Percentiles rank a stretch among this genome's conserved stretches.
Evolutionary conservation across 1,139 yeast species (phyloP).

Genomic region (Hyphopichia pseudoburtonii): DNA sequence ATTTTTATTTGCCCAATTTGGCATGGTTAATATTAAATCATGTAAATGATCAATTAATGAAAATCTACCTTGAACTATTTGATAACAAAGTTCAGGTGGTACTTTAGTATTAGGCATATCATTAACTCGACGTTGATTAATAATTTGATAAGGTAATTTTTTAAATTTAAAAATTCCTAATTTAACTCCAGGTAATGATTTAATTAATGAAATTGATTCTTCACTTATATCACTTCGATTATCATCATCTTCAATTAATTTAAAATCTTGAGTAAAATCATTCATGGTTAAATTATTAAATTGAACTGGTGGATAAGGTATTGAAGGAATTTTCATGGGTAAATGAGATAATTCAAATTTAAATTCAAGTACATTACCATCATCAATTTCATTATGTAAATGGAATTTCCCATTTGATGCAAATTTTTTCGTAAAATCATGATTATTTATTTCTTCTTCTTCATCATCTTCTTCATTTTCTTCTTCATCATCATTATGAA

Average conservation of each 20-base stretch:
- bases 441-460: background rate
- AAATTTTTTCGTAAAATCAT: background rate
- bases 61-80: slow-evolving; percentile 12
- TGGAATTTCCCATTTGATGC: too few species aligned
- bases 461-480: background rate
- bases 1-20: background rate
- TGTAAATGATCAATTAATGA: slow-evolving; percentile 13
- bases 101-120: slow-evolving; percentile 2
- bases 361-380: slow-evolving; percentile 16
- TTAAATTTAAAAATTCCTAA: background rate
- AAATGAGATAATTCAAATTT: slow-evolving; percentile 24
- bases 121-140: background rate
- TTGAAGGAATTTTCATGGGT: slow-evolving; percentile 23
- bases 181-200: background rate
- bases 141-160: background rate
- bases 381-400: background rate
- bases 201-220: background rate
- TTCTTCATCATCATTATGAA: background rate
- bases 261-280: slow-evolving; percentile 20
- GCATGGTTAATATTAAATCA: slow-evolving; percentile 4
- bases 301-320: slow-evolving; percentile 25
- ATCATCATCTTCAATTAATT: slow-evolving; percentile 10
- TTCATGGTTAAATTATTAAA: slow-evolving; percentile 19
- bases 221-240: background rate
- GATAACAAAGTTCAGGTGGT: slow-evolving; percentile 11